Conservation (phyloP, 306 rosid genomes). For the Benincasa hispida region DNA sequence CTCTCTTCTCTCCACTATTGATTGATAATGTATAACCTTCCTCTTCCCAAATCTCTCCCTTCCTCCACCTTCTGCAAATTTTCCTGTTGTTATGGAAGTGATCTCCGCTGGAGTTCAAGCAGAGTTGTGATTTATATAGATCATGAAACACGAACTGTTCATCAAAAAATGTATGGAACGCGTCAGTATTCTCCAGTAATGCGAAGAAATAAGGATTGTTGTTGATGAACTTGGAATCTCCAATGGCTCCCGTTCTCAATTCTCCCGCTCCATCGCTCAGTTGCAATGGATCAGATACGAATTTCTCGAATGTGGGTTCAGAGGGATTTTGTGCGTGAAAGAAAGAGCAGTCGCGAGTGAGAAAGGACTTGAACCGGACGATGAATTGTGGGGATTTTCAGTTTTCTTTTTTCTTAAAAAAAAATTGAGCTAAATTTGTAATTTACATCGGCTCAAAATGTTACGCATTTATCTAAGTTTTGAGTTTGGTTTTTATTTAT, state of each 20-base stretch:
- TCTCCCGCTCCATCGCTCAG: neutral
- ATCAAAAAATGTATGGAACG: neutral
- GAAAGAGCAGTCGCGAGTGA: neutral
- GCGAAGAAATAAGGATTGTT: neutral
- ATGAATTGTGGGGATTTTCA: neutral
- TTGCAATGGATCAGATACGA: conserved; percentile 4
- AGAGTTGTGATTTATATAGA: neutral
- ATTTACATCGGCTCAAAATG: too few relatives aligned
- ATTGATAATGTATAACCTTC: neutral
- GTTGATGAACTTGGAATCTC: neutral
- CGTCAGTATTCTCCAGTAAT: neutral
- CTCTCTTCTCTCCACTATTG: neutral
- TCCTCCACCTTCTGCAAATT: neutral
- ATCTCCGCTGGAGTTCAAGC: conserved; percentile 1
- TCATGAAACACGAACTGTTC: neutral
- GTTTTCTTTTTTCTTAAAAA: too few relatives aligned
- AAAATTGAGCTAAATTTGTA: too few relatives aligned
- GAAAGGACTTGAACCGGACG: neutral
- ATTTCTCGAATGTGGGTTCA: neutral
- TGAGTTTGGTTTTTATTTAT: too few relatives aligned
- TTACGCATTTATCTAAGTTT: too few relatives aligned
- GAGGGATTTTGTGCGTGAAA: neutral
- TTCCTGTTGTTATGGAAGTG: neutral
- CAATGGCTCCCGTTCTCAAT: neutral
- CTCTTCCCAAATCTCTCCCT: neutral